Evolutionary conservation across 345 rosid species (phyloP).

Genomic region (Euphorbia tirucalli): DNA sequence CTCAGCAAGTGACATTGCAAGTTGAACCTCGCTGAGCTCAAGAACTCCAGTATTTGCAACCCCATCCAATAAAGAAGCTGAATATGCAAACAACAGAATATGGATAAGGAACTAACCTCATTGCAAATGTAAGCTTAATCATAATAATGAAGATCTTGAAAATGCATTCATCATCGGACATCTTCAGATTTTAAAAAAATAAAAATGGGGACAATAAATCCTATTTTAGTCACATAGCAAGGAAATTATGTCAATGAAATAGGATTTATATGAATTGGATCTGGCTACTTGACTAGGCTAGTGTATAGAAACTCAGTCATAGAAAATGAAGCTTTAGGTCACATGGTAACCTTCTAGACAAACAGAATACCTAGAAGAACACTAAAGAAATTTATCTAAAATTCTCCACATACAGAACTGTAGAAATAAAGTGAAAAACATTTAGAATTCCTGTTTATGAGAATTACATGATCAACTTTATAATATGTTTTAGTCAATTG

Average conservation of each 20-base stretch:
- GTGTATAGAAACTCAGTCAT: not conserved
- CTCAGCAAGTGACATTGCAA: conserved; percentile 78
- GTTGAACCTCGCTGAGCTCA: conserved; percentile 66
- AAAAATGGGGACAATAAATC: not conserved
- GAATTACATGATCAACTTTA: not conserved
- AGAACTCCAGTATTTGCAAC: conserved; percentile 72
- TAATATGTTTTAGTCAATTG: not conserved
- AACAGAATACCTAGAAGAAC: not conserved
- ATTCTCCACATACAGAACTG: not conserved
- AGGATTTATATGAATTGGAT: not conserved
- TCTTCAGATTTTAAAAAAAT: not conserved
- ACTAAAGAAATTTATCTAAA: not conserved
- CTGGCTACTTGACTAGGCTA: not conserved
- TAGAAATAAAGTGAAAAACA: not conserved
- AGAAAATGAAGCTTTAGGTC: not conserved
- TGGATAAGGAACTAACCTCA: not conserved
- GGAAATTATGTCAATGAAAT: not conserved
- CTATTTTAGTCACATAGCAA: not conserved
- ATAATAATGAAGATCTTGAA: not conserved
- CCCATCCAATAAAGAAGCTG: conserved; percentile 74
- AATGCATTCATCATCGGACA: not conserved
- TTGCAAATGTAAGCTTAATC: conserved; percentile 2
- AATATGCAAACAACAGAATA: conserved; percentile 14
- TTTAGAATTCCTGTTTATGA: not conserved
- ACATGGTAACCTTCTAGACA: not conserved